These are phyloP conservation scores for Aspergillus sp. DNA, from an alignment of 2,329 filamentous ascomycete genomes.

Conservation along the genomic window DNA sequence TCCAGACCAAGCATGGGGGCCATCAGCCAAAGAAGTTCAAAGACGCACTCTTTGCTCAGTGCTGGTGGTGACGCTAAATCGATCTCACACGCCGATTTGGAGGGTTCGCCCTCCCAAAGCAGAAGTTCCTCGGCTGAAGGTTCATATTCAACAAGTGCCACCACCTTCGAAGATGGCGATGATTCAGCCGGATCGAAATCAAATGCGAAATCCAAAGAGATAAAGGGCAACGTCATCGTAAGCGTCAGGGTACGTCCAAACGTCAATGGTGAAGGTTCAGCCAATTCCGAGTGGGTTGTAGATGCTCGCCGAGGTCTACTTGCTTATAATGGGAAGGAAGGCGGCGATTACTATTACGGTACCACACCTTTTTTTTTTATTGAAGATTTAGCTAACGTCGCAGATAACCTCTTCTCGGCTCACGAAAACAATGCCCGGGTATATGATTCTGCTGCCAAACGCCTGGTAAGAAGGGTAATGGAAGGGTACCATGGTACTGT, in stretches of 20 bases:
- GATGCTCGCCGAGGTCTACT: constrained; percentile 83
- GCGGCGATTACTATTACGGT: constrained; percentile 93
- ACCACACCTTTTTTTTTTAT: constrained; percentile 31
- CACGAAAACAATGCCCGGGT: constrained; percentile 94
- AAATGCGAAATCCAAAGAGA: constrained; percentile 60
- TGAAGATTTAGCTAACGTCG: constrained; percentile 17
- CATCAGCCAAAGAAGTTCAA: constrained; percentile 54
- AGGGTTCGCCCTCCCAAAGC: constrained; percentile 85
- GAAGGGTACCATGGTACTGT: constrained; percentile 98
- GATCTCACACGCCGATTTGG: constrained; percentile 68
- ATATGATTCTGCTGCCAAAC: constrained; percentile 92
- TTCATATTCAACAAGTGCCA: constrained; percentile 88
- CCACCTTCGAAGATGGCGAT: constrained; percentile 79
- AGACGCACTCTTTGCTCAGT: constrained; percentile 76
- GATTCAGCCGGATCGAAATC: constrained; percentile 54
- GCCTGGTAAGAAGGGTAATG: constrained; percentile 94
- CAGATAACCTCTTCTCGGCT: constrained; percentile 95
- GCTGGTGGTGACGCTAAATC: constrained; percentile 78
- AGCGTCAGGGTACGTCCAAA: constrained; percentile 94
- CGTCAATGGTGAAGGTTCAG: constrained; percentile 60
- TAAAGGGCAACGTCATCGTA: constrained; percentile 93
- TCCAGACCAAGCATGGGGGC: constrained; percentile 62
- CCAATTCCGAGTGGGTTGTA: constrained; percentile 88
- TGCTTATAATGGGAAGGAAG: constrained; percentile 83
- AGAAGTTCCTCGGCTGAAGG: constrained; percentile 90